Percentiles rank a stretch among this genome's conserved stretches.
phyloP scores from a whole-genome alignment of 768 basidiomycete species.

The Coprinopsis strossmayeri region DNA sequence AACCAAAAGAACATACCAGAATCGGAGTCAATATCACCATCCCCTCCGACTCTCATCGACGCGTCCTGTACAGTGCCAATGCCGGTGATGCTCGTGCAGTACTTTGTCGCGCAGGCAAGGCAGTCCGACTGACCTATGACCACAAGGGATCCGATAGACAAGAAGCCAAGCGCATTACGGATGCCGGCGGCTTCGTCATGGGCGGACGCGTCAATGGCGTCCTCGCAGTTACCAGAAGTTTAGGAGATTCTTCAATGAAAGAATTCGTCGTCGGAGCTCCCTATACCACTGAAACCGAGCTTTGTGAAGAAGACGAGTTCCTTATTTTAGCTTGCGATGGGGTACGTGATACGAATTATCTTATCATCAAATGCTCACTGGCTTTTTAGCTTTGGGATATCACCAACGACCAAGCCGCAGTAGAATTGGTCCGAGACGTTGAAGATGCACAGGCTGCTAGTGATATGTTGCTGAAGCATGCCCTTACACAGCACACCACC shows the following conservation, averaged over 20 bases:
- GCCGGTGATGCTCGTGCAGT: slow-evolving; percentile 96
- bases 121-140: slow-evolving; percentile 92
- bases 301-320: slow-evolving; percentile 84
- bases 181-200: slow-evolving; percentile 98
- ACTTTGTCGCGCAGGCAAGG: slow-evolving; percentile 83
- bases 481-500: slow-evolving; percentile 81
- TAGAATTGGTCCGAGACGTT: slow-evolving; percentile 72
- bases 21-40: slow-evolving; percentile 27
- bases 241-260: slow-evolving; percentile 98
- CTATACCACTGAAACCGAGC: slow-evolving; percentile 95
- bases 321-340: slow-evolving; percentile 96
- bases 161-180: slow-evolving; percentile 95
- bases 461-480: slow-evolving; percentile 69
- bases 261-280: slow-evolving; percentile 98
- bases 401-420: slow-evolving; percentile 81
- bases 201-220: slow-evolving; percentile 98
- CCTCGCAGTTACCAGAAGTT: slow-evolving; percentile 88
- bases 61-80: slow-evolving; percentile 92
- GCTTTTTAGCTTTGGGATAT: slow-evolving; percentile 88
- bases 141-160: slow-evolving; percentile 97
- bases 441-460: slow-evolving; percentile 81
- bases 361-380: slow-evolving; percentile 3
- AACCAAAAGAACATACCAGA: slow-evolving; percentile 21
- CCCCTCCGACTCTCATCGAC: slow-evolving; percentile 48
- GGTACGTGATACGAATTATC: slow-evolving; percentile 42